Evolutionary conservation across 2,329 filamentous ascomycete species (phyloP).

Genomic region (Colletotrichum aenigma): DNA sequence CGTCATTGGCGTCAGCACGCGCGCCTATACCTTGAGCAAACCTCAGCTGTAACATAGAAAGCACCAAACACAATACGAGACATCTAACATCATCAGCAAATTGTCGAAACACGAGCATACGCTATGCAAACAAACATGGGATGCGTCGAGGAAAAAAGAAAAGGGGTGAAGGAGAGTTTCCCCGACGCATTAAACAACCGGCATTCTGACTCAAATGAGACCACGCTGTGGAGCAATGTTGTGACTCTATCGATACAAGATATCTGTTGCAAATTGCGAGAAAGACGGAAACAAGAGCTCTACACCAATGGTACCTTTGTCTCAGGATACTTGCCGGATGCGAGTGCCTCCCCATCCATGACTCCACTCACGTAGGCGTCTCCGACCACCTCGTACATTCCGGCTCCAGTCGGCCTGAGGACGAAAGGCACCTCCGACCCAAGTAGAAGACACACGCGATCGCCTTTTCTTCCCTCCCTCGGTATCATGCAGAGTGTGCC

Average conservation of each 20-base stretch:
- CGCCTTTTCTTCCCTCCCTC: neutral
- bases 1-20: too few relatives aligned
- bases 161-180: neutral
- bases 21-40: neutral
- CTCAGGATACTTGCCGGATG: neutral
- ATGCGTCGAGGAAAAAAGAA: neutral
- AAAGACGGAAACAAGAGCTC: neutral
- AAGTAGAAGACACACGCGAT: neutral
- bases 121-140: neutral
- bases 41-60: neutral
- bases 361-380: neutral
- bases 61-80: neutral
- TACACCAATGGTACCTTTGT: neutral
- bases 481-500: neutral
- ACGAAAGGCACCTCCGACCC: constrained; percentile 5
- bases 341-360: constrained; percentile 3
- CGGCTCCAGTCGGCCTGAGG: neutral
- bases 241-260: neutral
- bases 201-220: neutral
- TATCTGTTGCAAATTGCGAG: neutral
- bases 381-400: constrained; percentile 1
- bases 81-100: accelerated
- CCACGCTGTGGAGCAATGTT: neutral
- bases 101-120: neutral
- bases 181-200: neutral